These are phyloP conservation scores for Monosporascus sp. DNA, from an alignment of 2,329 filamentous ascomycete genomes.

Conservation along the genomic window DNA sequence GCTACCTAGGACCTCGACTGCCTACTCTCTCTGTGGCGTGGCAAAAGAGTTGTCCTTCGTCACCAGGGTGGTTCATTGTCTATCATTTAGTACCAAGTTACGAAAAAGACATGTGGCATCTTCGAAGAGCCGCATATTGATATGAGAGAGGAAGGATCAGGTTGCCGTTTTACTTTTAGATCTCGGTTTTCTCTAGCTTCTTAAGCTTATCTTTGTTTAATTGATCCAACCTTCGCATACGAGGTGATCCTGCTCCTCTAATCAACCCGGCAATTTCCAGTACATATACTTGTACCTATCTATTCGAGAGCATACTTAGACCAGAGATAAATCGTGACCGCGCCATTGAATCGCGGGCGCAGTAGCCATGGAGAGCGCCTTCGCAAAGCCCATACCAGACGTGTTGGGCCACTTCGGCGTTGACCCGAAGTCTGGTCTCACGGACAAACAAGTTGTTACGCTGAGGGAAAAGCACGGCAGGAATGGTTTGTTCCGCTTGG, in stretches of 20 bases:
- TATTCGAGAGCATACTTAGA: background rate
- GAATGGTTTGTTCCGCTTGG: slow-evolving; percentile 49
- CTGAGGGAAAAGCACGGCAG: slow-evolving; percentile 56
- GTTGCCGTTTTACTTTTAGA: slow-evolving; percentile 5
- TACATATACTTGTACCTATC: background rate
- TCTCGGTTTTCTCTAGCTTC: background rate
- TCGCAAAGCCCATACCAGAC: slow-evolving; percentile 50
- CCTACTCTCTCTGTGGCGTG: too few relatives aligned
- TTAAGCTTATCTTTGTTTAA: background rate
- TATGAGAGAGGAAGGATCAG: background rate
- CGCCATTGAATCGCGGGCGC: slow-evolving; percentile 10
- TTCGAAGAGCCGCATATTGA: slow-evolving; percentile 15
- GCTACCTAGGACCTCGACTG: too few relatives aligned
- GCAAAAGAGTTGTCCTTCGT: too few relatives aligned
- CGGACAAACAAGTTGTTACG: slow-evolving; percentile 51
- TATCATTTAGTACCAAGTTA: background rate
- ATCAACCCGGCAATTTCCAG: background rate
- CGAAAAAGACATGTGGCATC: slow-evolving; percentile 29
- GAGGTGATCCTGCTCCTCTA: background rate
- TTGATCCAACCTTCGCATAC: background rate
- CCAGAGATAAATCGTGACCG: background rate
- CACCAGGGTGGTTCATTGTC: too few relatives aligned
- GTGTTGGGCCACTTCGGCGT: slow-evolving; percentile 57
- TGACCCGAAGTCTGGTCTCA: slow-evolving; percentile 49
- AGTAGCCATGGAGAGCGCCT: slow-evolving; percentile 56